phyloP scores from a whole-genome alignment of 257 asterid species.

The Linderniella brevidens region DNA sequence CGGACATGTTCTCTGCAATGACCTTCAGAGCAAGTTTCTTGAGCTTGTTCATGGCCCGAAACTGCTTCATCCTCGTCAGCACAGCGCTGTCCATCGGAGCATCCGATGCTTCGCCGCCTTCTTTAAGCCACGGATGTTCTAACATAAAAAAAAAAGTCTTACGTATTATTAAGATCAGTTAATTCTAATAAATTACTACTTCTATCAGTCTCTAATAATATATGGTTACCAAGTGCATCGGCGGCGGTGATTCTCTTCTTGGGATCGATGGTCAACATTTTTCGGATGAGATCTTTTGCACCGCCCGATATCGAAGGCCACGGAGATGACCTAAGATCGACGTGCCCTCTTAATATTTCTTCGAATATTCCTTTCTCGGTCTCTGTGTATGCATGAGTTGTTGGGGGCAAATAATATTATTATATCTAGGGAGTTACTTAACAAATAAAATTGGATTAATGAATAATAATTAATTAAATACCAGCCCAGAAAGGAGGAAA shows the following conservation, averaged over 20 bases:
- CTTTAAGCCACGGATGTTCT: conserved; percentile 93
- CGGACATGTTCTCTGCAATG: conserved; percentile 67
- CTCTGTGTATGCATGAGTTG: conserved; percentile 15
- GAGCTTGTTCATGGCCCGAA: conserved; percentile 84
- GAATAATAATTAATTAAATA: conserved; percentile 3
- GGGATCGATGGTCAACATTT: conserved; percentile 38
- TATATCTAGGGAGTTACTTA: neutral
- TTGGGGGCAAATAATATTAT: neutral
- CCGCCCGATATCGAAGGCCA: conserved; percentile 47
- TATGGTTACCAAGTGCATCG: conserved; percentile 32
- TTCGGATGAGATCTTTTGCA: conserved; percentile 55
- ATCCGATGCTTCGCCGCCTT: conserved; percentile 85
- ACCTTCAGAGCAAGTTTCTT: conserved; percentile 87
- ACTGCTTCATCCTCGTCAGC: conserved; percentile 73
- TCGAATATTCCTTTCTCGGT: conserved; percentile 45
- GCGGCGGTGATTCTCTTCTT: conserved; percentile 41
- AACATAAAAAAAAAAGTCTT: conserved; percentile 4
- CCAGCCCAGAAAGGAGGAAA: conserved; percentile 73
- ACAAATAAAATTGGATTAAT: neutral
- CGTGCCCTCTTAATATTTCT: conserved; percentile 25
- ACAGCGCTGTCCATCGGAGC: conserved; percentile 76
- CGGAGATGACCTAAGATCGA: conserved; percentile 32
- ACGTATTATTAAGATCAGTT: neutral
- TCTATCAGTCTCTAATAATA: neutral
- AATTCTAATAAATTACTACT: neutral